These are phyloP conservation scores for Tylopilus plumbeoviolaceoides DNA, from an alignment of 768 basidiomycete species.

Conservation along the genomic window DNA sequence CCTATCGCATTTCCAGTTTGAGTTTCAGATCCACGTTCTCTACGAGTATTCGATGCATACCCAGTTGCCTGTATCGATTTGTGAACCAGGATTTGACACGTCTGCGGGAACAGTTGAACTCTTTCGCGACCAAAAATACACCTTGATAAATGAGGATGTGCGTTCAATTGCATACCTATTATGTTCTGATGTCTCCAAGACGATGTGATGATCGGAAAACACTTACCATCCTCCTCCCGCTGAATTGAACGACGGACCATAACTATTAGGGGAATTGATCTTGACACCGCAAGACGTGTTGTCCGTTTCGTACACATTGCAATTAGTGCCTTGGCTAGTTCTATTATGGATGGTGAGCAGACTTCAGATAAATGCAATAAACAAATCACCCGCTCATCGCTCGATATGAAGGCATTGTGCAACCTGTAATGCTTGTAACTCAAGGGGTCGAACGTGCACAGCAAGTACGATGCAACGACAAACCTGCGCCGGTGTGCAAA, in stretches of 20 bases:
- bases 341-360: constrained; percentile 12
- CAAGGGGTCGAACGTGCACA: background rate
- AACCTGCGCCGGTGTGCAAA: constrained; percentile 28
- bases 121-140: constrained; percentile 39
- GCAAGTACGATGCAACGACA: background rate
- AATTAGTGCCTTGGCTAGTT: constrained; percentile 24
- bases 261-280: constrained; percentile 25
- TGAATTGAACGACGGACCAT: constrained; percentile 33
- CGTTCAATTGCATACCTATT: constrained; percentile 37
- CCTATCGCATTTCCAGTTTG: constrained; percentile 31
- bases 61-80: constrained; percentile 22
- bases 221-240: constrained; percentile 36
- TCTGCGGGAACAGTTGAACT: constrained; percentile 30
- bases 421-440: constrained; percentile 15
- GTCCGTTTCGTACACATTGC: constrained; percentile 25
- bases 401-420: constrained; percentile 32
- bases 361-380: background rate
- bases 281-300: constrained; percentile 33
- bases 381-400: constrained; percentile 29
- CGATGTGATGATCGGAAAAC: background rate
- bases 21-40: background rate
- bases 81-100: constrained; percentile 22
- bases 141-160: constrained; percentile 30
- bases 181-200: background rate
- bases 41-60: constrained; percentile 6